These are phyloP conservation scores for Elsinoe ampelina DNA, from an alignment of 2,329 filamentous ascomycete genomes.

Conservation along the genomic window DNA sequence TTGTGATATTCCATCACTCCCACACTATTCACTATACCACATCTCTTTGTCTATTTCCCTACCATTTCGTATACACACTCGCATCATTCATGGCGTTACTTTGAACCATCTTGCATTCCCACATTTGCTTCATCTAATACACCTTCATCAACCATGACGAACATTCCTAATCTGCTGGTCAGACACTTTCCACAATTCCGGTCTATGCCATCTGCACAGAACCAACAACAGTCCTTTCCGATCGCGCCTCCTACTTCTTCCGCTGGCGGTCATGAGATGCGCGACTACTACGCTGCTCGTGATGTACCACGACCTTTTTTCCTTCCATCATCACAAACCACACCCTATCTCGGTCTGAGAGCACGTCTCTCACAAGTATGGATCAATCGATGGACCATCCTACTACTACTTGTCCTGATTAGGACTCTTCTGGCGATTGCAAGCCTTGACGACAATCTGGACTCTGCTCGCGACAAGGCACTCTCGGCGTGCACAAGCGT, in stretches of 20 bases:
- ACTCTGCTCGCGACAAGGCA: slow-evolving; percentile 67
- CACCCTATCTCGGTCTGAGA: slow-evolving; percentile 83
- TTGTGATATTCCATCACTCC: not conserved
- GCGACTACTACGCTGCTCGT: slow-evolving; percentile 49
- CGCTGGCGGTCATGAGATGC: slow-evolving; percentile 54
- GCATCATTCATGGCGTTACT: slow-evolving; percentile 20
- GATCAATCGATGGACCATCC: slow-evolving; percentile 94
- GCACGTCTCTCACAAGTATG: slow-evolving; percentile 89
- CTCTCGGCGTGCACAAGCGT: slow-evolving; percentile 84
- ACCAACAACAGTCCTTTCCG: slow-evolving; percentile 46
- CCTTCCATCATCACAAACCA: slow-evolving; percentile 31
- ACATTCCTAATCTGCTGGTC: slow-evolving; percentile 16
- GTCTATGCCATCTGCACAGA: slow-evolving; percentile 41
- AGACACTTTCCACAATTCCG: slow-evolving; percentile 17
- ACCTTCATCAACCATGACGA: not conserved
- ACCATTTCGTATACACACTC: slow-evolving; percentile 11
- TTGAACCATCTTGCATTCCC: slow-evolving; percentile 17
- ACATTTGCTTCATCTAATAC: not conserved
- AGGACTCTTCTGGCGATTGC: slow-evolving; percentile 68
- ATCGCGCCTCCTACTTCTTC: slow-evolving; percentile 49
- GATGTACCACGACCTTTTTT: slow-evolving; percentile 48
- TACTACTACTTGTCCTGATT: slow-evolving; percentile 75
- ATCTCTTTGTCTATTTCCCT: slow-evolving; percentile 24
- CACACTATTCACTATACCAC: not conserved
- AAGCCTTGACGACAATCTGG: slow-evolving; percentile 64